These are phyloP conservation scores for Dryadomyces quercivorus DNA, from an alignment of 2,329 filamentous ascomycete species.

Conservation along the genomic window DNA sequence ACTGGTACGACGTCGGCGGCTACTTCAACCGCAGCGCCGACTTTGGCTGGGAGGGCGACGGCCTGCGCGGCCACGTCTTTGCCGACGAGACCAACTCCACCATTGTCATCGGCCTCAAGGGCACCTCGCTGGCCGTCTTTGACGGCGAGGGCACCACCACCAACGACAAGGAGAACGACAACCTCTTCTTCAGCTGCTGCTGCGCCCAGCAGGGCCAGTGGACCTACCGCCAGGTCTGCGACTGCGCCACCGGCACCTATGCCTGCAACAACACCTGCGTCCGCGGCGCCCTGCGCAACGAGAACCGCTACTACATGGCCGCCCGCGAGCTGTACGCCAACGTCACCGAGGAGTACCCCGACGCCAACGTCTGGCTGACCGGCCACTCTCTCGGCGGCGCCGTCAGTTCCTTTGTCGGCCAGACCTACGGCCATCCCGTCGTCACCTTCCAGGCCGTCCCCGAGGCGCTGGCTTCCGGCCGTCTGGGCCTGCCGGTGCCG, in stretches of 20 bases:
- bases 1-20: constrained; percentile 72
- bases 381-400: constrained; percentile 90
- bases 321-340: constrained; percentile 85
- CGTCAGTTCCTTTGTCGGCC: constrained; percentile 73
- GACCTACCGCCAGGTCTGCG: constrained; percentile 84
- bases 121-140: constrained; percentile 80
- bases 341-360: constrained; percentile 76
- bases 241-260: constrained; percentile 79
- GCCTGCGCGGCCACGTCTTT: constrained; percentile 84
- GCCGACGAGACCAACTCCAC: constrained; percentile 77
- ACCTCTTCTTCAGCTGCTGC: constrained; percentile 95
- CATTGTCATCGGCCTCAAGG: constrained; percentile 85
- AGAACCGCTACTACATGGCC: constrained; percentile 86
- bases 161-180: constrained; percentile 96
- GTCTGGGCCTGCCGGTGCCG: constrained; percentile 75
- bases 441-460: constrained; percentile 90
- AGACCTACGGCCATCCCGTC: constrained; percentile 84
- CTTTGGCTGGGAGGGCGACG: constrained; percentile 88
- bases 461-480: constrained; percentile 73
- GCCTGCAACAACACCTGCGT: constrained; percentile 91
- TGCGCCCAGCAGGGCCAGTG: constrained; percentile 87
- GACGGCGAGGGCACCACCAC: constrained; percentile 95
- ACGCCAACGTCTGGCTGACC: constrained; percentile 75
- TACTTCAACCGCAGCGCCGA: constrained; percentile 77
- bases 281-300: constrained; percentile 57